Percentiles rank a stretch among this genome's conserved stretches.
phyloP scores from a whole-genome alignment of 169 alveolate genomes.

The Miamiensis avidus region DNA sequence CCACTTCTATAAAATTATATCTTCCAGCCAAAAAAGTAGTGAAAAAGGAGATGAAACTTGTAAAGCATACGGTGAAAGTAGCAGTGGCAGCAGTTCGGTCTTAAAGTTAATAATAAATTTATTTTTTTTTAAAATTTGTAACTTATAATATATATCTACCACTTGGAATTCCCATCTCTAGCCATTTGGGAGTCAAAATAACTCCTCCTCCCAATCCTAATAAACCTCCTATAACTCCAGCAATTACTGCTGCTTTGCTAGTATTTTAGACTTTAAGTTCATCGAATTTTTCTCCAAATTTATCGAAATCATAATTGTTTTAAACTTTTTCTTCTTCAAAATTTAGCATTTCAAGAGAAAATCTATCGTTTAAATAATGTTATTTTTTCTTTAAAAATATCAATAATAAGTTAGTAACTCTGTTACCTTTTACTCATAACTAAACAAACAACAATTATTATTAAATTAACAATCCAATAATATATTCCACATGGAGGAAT shows the following conservation, averaged over 20 bases:
- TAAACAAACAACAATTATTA: background rate
- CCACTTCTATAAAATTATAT: conserved; percentile 5
- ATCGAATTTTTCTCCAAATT: conserved; percentile 8
- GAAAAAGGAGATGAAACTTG: conserved; percentile 26
- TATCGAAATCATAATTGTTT: conserved; percentile 9
- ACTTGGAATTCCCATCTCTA: conserved; percentile 61
- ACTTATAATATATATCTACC: background rate
- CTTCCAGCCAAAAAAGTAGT: conserved; percentile 20
- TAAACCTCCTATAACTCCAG: conserved; percentile 80
- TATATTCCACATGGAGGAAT: conserved; percentile 3
- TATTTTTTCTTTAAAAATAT: too few relatives aligned
- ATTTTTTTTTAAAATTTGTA: too few relatives aligned
- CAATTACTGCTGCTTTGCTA: conserved; percentile 53
- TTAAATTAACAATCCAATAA: conserved; percentile 9
- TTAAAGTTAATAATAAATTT: background rate
- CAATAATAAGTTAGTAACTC: too few relatives aligned
- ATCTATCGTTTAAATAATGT: too few relatives aligned
- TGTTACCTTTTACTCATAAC: too few relatives aligned
- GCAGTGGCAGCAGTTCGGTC: conserved; percentile 36
- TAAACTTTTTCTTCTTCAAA: background rate
- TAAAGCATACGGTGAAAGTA: conserved; percentile 23
- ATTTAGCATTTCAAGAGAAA: background rate
- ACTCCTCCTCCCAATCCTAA: conserved; percentile 92
- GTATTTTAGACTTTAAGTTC: conserved; percentile 31
- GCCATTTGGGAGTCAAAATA: conserved; percentile 81